Evolutionary conservation across 2,329 filamentous ascomycete species (phyloP).

Genomic region (Penicillium rolfsii): DNA sequence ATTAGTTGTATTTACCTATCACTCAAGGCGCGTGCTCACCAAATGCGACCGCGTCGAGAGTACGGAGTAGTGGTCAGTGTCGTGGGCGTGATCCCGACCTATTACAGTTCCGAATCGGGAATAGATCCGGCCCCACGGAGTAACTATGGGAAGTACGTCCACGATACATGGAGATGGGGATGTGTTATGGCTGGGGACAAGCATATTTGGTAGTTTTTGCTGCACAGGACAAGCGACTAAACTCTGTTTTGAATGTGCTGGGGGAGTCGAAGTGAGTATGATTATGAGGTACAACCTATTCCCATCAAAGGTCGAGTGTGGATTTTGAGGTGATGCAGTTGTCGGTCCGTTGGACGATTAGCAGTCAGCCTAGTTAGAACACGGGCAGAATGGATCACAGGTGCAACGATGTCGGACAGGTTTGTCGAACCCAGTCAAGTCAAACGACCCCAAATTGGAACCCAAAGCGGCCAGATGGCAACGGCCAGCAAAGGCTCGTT

Average conservation of each 20-base stretch:
- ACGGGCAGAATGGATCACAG: conserved; percentile 20
- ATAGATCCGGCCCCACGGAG: conserved; percentile 5
- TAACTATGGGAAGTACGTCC: not conserved
- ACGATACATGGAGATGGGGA: too few species aligned
- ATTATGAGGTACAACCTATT: not conserved
- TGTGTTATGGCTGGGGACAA: not conserved
- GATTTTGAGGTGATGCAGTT: not conserved
- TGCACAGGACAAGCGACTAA: not conserved
- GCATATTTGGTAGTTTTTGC: not conserved
- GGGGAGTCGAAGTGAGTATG: not conserved
- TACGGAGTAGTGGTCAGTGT: not conserved
- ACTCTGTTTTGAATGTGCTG: not conserved
- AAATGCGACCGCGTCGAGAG: conserved; percentile 1
- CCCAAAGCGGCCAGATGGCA: not conserved
- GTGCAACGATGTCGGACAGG: conserved; percentile 19
- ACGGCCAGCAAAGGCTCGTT: conserved; percentile 12
- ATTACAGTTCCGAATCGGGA: conserved; percentile 22
- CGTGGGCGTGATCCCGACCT: conserved; percentile 3
- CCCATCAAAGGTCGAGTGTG: not conserved
- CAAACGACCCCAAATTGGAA: conserved; percentile 3
- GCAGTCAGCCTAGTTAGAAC: not conserved
- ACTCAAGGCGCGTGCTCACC: conserved; percentile 19
- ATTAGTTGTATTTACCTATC: not conserved
- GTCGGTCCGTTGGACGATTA: not conserved
- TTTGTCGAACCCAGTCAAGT: not conserved